Evolutionary conservation across 192 early-diverging fungal species (phyloP).

Genomic region (Oehlia diaphana): DNA sequence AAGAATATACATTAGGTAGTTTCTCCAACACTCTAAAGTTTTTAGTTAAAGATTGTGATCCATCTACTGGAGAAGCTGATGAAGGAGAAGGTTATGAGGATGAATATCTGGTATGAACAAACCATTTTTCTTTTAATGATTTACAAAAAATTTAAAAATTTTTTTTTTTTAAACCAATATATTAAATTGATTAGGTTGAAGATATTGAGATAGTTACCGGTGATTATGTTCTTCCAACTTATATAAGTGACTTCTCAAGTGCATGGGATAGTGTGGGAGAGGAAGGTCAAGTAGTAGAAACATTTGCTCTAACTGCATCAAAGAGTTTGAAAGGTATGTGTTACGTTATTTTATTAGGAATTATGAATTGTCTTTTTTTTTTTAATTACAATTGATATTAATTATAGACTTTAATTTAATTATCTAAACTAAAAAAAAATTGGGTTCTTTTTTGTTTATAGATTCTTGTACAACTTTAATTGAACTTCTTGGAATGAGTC

Average conservation of each 20-base stretch:
- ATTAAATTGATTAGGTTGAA: constrained; percentile 65
- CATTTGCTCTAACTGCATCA: constrained; percentile 78
- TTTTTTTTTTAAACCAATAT: not conserved
- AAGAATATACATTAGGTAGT: constrained; percentile 59
- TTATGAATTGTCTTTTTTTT: no score
- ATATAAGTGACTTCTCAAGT: constrained; percentile 73
- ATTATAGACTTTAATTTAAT: not conserved
- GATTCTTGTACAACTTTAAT: constrained; percentile 71
- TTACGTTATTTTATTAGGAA: not conserved
- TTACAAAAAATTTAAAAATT: not conserved
- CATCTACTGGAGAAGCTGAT: constrained; percentile 86
- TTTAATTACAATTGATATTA: no score
- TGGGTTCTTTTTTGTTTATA: constrained; percentile 27
- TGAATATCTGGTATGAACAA: constrained; percentile 71
- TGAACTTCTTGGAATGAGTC: constrained; percentile 85
- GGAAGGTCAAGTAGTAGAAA: constrained; percentile 79
- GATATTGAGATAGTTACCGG: constrained; percentile 78
- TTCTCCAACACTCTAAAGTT: constrained; percentile 90
- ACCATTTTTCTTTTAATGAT: not conserved
- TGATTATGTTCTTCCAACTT: constrained; percentile 91
- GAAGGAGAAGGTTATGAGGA: constrained; percentile 89
- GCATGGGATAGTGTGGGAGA: constrained; percentile 79
- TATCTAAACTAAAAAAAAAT: not conserved
- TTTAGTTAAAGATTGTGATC: constrained; percentile 94
- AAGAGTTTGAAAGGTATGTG: constrained; percentile 69